Evolutionary conservation across 2,329 filamentous ascomycete genomes (phyloP).

Genomic region (Dactylellina haptotyla): DNA sequence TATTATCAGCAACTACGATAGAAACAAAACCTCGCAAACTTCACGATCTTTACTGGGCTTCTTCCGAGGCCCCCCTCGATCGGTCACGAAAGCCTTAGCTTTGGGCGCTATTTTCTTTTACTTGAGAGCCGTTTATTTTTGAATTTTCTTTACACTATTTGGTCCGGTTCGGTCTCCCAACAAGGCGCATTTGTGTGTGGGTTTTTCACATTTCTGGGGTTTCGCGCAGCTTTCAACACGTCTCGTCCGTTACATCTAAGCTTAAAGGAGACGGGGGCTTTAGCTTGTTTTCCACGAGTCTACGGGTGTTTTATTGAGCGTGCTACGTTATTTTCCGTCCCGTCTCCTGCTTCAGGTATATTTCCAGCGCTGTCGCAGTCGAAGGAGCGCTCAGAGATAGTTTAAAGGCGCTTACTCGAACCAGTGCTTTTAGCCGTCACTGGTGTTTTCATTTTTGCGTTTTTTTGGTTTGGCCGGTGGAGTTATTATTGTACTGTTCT

Average conservation of each 20-base stretch:
- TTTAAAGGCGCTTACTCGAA: slow-evolving; percentile 34
- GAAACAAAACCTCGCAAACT: neutral
- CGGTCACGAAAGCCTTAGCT: too few species aligned
- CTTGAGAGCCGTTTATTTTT: neutral
- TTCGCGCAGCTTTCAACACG: slow-evolving; percentile 31
- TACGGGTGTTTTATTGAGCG: slow-evolving; percentile 16
- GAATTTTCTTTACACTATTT: neutral
- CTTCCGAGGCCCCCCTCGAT: too few species aligned
- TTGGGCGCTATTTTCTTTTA: neutral
- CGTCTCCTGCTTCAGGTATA: slow-evolving; percentile 24
- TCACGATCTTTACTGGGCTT: neutral
- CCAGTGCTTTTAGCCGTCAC: slow-evolving; percentile 33
- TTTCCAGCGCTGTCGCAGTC: slow-evolving; percentile 18
- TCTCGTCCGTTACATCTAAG: slow-evolving; percentile 23
- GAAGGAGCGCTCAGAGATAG: neutral
- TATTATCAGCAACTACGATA: neutral
- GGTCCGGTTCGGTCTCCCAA: neutral
- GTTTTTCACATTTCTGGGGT: slow-evolving; percentile 24
- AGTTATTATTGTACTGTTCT: slow-evolving; percentile 8
- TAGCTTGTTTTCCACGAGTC: slow-evolving; percentile 30
- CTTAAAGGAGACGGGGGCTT: slow-evolving; percentile 19
- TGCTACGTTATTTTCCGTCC: slow-evolving; percentile 6
- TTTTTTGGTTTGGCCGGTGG: neutral
- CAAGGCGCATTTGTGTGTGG: slow-evolving; percentile 4
- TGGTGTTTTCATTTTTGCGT: neutral